Evolutionary conservation across 192 early-diverging fungal genomes (phyloP).

Genomic region (Gaertneriomyces sp.): DNA sequence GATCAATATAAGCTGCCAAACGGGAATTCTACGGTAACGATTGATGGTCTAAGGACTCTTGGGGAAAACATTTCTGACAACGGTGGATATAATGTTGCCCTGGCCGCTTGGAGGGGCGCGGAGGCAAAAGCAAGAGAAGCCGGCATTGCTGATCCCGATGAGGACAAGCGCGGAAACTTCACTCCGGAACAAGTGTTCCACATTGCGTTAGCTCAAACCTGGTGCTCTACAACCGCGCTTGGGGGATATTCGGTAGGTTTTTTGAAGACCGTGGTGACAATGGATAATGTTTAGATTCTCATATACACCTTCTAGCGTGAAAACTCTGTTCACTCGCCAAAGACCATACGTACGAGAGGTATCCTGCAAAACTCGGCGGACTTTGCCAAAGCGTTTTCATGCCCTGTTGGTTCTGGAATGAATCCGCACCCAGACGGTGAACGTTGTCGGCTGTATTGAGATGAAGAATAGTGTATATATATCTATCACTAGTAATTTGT

Average conservation of each 20-base stretch:
- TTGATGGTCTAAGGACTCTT: conserved; percentile 58
- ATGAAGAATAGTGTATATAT: too few relatives aligned
- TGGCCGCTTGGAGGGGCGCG: conserved; percentile 40
- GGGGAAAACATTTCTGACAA: conserved; percentile 71
- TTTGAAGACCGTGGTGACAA: neutral
- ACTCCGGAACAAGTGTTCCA: conserved; percentile 64
- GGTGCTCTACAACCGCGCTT: conserved; percentile 53
- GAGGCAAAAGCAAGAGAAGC: conserved; percentile 25
- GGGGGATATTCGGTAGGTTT: conserved; percentile 20
- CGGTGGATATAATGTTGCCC: conserved; percentile 54
- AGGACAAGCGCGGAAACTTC: conserved; percentile 52
- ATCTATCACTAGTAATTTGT: too few relatives aligned
- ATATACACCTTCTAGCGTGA: neutral
- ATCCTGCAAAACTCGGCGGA: conserved; percentile 25
- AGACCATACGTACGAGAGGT: conserved; percentile 27
- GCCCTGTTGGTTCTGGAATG: conserved; percentile 14
- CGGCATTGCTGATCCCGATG: neutral
- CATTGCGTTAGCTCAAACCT: conserved; percentile 64
- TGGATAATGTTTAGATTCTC: neutral
- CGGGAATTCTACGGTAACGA: conserved; percentile 28
- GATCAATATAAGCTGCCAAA: conserved; percentile 41
- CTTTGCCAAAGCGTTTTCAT: conserved; percentile 37
- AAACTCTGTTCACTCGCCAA: conserved; percentile 35
- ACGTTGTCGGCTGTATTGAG: conserved; percentile 19
- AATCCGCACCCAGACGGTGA: conserved; percentile 9